These are phyloP conservation scores for Microsporum audouinii DNA, from an alignment of 2,329 filamentous ascomycete species.

Conservation along the genomic window DNA sequence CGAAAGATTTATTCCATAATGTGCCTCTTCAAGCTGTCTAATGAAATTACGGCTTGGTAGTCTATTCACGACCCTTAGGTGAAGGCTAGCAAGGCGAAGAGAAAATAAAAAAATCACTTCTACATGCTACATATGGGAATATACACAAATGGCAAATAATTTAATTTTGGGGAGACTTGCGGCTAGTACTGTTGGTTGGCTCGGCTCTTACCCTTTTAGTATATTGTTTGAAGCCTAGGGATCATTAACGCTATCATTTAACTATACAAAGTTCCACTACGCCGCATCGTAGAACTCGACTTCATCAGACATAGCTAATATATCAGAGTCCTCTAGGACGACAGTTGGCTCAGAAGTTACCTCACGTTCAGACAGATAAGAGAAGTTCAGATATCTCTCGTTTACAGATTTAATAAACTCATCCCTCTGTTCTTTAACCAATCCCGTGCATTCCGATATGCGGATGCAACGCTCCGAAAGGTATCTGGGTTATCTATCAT, in stretches of 20 bases:
- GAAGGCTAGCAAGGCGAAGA: too few species aligned
- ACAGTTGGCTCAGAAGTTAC: neutral
- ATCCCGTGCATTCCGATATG: slow-evolving; percentile 34
- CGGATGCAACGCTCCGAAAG: slow-evolving; percentile 27
- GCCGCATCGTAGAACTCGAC: slow-evolving; percentile 4
- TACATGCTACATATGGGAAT: too few species aligned
- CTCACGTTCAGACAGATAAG: neutral
- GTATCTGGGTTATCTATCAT: slow-evolving; percentile 15
- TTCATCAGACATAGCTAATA: slow-evolving; percentile 5
- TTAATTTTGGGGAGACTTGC: too few species aligned
- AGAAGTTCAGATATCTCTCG: neutral
- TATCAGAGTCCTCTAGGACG: slow-evolving; percentile 4
- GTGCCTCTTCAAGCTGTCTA: too few species aligned
- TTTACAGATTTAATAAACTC: slow-evolving; percentile 26
- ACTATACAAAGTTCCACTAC: slow-evolving; percentile 1
- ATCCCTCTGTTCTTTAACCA: slow-evolving; percentile 16
- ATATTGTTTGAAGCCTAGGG: too few species aligned
- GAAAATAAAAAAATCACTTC: too few species aligned
- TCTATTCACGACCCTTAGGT: too few species aligned
- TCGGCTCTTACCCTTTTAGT: too few species aligned
- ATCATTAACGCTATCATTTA: neutral
- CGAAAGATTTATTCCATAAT: neutral
- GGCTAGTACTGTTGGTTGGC: too few species aligned
- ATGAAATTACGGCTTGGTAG: too few species aligned
- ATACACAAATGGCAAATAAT: too few species aligned